phyloP scores from a whole-genome alignment of 129 eudicot genomes.

The Smallanthus sonchifolius region DNA sequence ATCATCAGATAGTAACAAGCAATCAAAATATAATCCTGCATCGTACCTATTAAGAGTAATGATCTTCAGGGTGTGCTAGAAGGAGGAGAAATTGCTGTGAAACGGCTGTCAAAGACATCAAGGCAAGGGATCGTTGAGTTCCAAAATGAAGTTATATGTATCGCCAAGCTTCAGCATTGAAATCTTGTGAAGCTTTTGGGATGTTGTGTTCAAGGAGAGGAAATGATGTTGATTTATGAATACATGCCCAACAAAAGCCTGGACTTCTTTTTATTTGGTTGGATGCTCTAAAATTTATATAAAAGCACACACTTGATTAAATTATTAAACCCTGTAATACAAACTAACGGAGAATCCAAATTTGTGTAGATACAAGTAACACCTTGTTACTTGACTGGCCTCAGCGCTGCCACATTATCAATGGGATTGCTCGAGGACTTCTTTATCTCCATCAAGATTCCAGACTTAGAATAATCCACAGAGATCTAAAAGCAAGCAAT shows the following conservation, averaged over 20 bases:
- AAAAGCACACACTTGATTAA: neutral
- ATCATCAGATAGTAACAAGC: neutral
- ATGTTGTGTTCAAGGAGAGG: conserved; percentile 2
- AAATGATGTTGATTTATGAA: conserved; percentile 12
- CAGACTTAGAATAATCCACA: conserved; percentile 1
- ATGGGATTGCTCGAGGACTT: conserved; percentile 22
- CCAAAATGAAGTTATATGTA: conserved; percentile 26
- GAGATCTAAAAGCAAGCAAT: conserved; percentile 15
- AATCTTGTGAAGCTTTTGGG: conserved; percentile 12
- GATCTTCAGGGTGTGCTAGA: conserved; percentile 12
- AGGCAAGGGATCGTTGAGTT: conserved; percentile 28
- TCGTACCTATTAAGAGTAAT: conserved; percentile 3
- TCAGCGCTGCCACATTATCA: conserved; percentile 3
- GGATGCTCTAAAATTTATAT: neutral
- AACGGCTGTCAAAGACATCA: conserved; percentile 31
- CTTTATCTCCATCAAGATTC: conserved; percentile 23
- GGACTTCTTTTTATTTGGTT: conserved; percentile 5
- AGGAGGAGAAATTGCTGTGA: conserved; percentile 27
- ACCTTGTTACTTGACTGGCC: conserved; percentile 6
- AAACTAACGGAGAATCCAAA: conserved; percentile 3
- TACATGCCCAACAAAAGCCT: conserved; percentile 5
- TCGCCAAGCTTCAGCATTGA: conserved; percentile 27
- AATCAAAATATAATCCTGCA: neutral
- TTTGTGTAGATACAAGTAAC: neutral
- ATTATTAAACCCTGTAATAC: neutral